Base-by-base conservation (phyloP, 176 grass and related monocot species). In the Lolium multiflorum region DNA sequence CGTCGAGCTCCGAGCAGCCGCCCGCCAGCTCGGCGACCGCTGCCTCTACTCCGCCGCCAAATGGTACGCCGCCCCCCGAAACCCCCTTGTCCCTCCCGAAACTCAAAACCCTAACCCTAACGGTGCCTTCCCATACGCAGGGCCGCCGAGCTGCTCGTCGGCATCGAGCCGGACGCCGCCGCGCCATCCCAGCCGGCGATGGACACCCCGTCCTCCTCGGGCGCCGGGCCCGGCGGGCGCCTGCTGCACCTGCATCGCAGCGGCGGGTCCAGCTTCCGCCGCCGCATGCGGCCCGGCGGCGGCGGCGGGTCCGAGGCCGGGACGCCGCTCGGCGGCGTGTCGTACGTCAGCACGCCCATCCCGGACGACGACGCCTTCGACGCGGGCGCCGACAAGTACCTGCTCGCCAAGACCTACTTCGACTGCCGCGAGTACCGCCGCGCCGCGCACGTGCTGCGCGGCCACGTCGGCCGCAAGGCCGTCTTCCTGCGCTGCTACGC, bases 401-500 rank as follows among this genome's bases (percentile, higher is more conserved):
- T 99, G 73, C 92, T 99, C 60, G 97, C 94, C 18, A 99, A 99
- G 88, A 96, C 97, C 35, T 99, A 94, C 85, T 94, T 99, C 82
- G 94, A 96, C 89, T 99, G 97, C 74, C 92, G 94, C 20, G 94
- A 99, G 92, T 96, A 99, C 85, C 91, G 94, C 39, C 91, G 97
- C 52, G 94, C 94, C 9, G 92, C 89, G 7, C 92, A 99, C 79
- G 88, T 84, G 38, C 89, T 99, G 65, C 77, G 83, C 57, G 89
- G 85, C 25, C 94, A 97, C 66, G 77, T 74, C 24, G 94, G 92
- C 3, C 88, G 89, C 71, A 96, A 93, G 82, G 80, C 92, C 18
- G 90, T 96, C 20, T 99, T 99, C 89, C 85, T 99, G 50, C 90
- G 97, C n/a, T 94, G 94, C 94, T 97, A 99, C 75, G 94, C 97